phyloP scores from a whole-genome alignment of 2,329 filamentous ascomycete genomes.

The Fusarium floridanum region DNA sequence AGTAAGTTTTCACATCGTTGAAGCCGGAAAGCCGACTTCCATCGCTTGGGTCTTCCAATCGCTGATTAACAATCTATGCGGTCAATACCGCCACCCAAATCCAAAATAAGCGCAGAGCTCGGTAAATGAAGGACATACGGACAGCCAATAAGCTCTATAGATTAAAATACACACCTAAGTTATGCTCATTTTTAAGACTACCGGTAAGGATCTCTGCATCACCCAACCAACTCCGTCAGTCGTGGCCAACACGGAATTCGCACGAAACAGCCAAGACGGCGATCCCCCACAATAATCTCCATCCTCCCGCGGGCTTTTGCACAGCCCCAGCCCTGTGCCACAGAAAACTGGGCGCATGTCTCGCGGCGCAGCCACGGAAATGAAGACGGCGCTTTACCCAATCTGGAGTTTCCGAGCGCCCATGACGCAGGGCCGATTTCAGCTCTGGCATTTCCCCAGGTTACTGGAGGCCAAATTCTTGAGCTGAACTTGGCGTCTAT shows the following conservation, averaged over 20 bases:
- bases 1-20: too few species aligned
- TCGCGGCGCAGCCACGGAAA: background rate
- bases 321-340: conserved; percentile 1
- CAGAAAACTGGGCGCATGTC: background rate
- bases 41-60: too few species aligned
- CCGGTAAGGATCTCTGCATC: background rate
- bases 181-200: background rate
- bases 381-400: background rate
- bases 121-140: background rate
- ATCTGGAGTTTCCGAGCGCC: background rate
- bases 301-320: background rate
- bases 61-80: too few species aligned
- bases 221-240: background rate
- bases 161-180: background rate
- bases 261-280: background rate
- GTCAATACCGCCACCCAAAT: background rate
- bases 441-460: background rate
- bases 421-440: background rate
- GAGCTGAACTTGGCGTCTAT: background rate
- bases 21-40: background rate
- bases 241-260: background rate
- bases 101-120: background rate
- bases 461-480: background rate
- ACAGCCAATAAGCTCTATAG: background rate
- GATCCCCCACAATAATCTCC: background rate